These are phyloP conservation scores for Kwoniella newhampshirensis DNA, from an alignment of 768 basidiomycete genomes.

Conservation along the genomic window DNA sequence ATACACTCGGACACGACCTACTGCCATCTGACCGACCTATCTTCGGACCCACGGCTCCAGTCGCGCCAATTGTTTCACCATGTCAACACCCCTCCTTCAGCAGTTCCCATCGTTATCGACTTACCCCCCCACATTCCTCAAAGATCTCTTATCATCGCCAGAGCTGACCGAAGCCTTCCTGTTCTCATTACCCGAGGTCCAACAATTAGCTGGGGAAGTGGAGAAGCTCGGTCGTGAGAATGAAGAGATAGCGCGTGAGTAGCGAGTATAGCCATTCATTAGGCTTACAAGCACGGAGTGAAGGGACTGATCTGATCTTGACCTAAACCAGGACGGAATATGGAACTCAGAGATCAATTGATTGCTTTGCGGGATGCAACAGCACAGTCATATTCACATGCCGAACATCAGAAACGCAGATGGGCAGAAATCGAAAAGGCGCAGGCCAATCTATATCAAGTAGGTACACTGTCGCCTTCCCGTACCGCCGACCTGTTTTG, in stretches of 20 bases:
- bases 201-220: conserved; percentile 71
- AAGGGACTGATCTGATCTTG: background rate
- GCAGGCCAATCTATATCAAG: conserved; percentile 86
- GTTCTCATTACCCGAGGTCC: conserved; percentile 72
- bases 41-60: no score
- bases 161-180: conserved; percentile 84
- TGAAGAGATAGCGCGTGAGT: conserved; percentile 78
- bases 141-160: conserved; percentile 78
- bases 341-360: conserved; percentile 71
- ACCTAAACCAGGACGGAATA: conserved; percentile 64
- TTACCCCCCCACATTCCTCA: conserved; percentile 57
- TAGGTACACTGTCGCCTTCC: no score
- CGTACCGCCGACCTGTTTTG: no score
- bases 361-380: conserved; percentile 77
- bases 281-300: conserved; percentile 6
- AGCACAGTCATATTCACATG: conserved; percentile 81
- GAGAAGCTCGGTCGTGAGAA: conserved; percentile 79
- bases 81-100: conserved; percentile 48
- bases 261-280: conserved; percentile 1
- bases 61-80: no score
- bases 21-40: no score
- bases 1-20: no score
- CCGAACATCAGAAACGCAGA: conserved; percentile 72
- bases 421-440: conserved; percentile 88
- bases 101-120: conserved; percentile 47